Conservation (phyloP, 352 stramenopile genomes). For the Phytopythium chamaehyphon region DNA sequence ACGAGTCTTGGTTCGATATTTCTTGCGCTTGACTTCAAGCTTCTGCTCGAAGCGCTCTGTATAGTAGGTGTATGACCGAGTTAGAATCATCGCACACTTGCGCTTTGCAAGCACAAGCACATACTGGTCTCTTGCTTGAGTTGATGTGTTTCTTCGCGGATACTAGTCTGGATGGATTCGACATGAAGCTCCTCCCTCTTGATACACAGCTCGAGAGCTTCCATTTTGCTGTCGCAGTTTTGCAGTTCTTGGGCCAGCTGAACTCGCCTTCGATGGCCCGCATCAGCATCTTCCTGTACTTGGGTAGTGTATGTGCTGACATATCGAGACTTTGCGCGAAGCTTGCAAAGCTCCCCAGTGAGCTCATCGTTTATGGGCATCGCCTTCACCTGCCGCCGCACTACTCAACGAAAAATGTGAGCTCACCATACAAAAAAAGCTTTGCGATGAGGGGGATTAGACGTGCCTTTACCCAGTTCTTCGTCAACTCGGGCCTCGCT, state of each 20-base stretch:
- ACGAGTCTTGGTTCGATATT: constrained; percentile 35
- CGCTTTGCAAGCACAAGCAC: not conserved
- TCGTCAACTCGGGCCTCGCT: constrained; percentile 7
- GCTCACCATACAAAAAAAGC: not conserved
- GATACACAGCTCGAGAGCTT: constrained; percentile 26
- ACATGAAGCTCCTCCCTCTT: constrained; percentile 34
- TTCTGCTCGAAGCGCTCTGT: constrained; percentile 32
- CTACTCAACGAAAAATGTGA: constrained; percentile 9
- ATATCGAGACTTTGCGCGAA: constrained; percentile 38
- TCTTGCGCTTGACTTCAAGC: constrained; percentile 41
- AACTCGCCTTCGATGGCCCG: constrained; percentile 17
- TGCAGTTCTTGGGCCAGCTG: constrained; percentile 26
- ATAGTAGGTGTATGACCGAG: too few species aligned
- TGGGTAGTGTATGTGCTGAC: constrained; percentile 40
- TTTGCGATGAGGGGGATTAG: too few species aligned
- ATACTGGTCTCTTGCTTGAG: constrained; percentile 38
- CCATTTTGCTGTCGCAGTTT: constrained; percentile 15
- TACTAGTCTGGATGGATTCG: constrained; percentile 18
- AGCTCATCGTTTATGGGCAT: constrained; percentile 16
- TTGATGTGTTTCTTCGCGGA: constrained; percentile 25
- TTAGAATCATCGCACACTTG: not conserved
- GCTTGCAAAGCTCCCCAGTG: constrained; percentile 29
- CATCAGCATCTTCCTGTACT: constrained; percentile 23
- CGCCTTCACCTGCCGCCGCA: constrained; percentile 13
- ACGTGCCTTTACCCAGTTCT: not conserved